Evolutionary conservation across 345 rosid genomes (phyloP).

Genomic region (Hibiscus trionum): DNA sequence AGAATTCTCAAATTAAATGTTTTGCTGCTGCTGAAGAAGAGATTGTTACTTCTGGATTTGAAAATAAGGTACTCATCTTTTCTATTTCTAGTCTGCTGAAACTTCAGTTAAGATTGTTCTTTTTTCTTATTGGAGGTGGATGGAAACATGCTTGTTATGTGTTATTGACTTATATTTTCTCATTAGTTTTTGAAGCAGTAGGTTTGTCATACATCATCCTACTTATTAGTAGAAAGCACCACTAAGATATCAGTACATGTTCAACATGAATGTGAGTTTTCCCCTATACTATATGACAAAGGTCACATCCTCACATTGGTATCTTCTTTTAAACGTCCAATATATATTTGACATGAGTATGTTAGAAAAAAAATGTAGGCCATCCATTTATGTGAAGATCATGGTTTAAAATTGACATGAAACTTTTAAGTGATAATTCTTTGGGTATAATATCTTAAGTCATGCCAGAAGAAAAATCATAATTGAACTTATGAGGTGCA

Average conservation of each 20-base stretch:
- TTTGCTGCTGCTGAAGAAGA: slow-evolving; percentile 79
- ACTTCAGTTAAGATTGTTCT: neutral
- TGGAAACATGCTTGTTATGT: neutral
- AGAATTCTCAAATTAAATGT: slow-evolving; percentile 73
- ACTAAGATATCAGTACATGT: neutral
- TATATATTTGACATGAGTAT: neutral
- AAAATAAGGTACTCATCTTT: slow-evolving; percentile 54
- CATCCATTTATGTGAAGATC: neutral
- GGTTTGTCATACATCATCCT: neutral
- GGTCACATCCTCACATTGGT: neutral
- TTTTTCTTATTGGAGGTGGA: neutral
- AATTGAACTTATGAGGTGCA: neutral
- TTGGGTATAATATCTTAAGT: neutral
- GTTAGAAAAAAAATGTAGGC: neutral
- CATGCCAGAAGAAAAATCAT: neutral
- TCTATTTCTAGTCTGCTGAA: neutral
- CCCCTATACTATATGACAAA: neutral
- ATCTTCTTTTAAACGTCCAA: neutral
- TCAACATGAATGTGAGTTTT: neutral
- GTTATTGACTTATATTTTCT: neutral
- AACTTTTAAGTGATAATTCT: neutral
- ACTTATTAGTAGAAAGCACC: neutral
- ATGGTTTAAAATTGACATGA: neutral
- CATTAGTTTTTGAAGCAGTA: neutral
- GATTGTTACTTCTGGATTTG: slow-evolving; percentile 80